Percentiles rank a stretch among this genome's conserved stretches.
These are phyloP conservation scores for Komagataella pseudopastoris DNA, from an alignment of 805 yeast species.

Conservation along the genomic window DNA sequence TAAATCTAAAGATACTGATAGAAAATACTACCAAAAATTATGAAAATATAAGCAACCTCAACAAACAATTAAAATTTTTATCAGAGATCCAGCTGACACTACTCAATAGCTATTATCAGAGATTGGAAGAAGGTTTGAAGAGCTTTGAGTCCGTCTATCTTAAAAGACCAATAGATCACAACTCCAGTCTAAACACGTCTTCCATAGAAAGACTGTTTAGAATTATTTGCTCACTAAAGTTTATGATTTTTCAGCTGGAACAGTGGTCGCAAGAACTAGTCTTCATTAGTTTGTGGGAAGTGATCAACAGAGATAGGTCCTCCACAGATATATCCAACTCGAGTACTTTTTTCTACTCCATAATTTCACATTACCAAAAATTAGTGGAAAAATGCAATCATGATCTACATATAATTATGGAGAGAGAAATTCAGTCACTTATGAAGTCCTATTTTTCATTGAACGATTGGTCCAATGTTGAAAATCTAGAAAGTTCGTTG, in stretches of 20 bases:
- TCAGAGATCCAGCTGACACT: constrained; percentile 44
- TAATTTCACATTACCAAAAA: constrained; percentile 22
- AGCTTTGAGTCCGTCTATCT: constrained; percentile 27
- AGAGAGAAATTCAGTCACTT: constrained; percentile 19
- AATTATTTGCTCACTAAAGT: constrained; percentile 21
- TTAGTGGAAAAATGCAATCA: constrained; percentile 15
- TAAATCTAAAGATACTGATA: constrained; percentile 39
- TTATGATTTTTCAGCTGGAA: constrained; percentile 21
- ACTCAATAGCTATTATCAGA: constrained; percentile 35
- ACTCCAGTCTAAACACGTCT: constrained; percentile 17
- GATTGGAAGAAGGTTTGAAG: constrained; percentile 25
- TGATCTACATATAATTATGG: constrained; percentile 17
- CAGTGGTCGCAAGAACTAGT: constrained; percentile 28
- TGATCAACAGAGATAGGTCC: constrained; percentile 9
- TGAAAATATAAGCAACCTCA: constrained; percentile 31
- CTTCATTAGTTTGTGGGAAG: constrained; percentile 27
- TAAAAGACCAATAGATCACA: constrained; percentile 3
- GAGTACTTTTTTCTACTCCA: constrained; percentile 27
- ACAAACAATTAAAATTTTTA: constrained; percentile 41
- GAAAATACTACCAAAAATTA: constrained; percentile 44
- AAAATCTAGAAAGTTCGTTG: neutral
- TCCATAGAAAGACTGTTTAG: constrained; percentile 15
- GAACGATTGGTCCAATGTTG: constrained; percentile 14
- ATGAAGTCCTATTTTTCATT: constrained; percentile 22
- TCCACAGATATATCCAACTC: neutral